phyloP scores from a whole-genome alignment of 2,329 filamentous ascomycete genomes.

The Fusarium tuaranense region DNA sequence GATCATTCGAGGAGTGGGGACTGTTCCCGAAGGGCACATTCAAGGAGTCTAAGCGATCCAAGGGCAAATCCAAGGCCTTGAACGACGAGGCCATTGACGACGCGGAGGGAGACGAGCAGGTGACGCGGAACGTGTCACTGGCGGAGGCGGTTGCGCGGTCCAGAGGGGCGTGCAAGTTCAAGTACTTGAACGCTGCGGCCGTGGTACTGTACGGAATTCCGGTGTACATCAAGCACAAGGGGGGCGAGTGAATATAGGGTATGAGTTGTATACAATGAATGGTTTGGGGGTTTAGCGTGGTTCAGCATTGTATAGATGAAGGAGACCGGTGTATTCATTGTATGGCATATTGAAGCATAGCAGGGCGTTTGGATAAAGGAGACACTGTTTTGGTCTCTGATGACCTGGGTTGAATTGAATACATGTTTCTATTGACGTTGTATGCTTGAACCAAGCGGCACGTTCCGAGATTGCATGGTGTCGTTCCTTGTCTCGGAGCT shows the following conservation, averaged over 20 bases:
- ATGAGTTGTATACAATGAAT: conserved; percentile 12
- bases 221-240: conserved; percentile 73
- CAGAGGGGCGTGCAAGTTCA: conserved; percentile 83
- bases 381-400: conserved; percentile 14
- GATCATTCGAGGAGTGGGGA: conserved; percentile 88
- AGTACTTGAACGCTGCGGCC: conserved; percentile 92
- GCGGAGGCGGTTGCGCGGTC: conserved; percentile 85
- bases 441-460: background rate
- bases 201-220: conserved; percentile 96
- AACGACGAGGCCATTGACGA: conserved; percentile 42
- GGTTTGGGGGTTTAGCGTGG: conserved; percentile 9
- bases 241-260: conserved; percentile 37
- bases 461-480: conserved; percentile 14
- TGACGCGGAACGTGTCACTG: conserved; percentile 64
- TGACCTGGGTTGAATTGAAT: conserved; percentile 19
- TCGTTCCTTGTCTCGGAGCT: conserved; percentile 14
- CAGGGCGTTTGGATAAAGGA: conserved; percentile 34
- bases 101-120: conserved; percentile 40
- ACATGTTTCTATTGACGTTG: background rate
- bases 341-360: conserved; percentile 19
- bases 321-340: conserved; percentile 10
- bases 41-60: conserved; percentile 48
- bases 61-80: conserved; percentile 41
- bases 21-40: conserved; percentile 67
- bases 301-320: conserved; percentile 16